Evolutionary conservation across 2,329 filamentous ascomycete genomes (phyloP), one percentile per base, ranked within the genome.

Genomic region (Aureobasidium zeae): DNA sequence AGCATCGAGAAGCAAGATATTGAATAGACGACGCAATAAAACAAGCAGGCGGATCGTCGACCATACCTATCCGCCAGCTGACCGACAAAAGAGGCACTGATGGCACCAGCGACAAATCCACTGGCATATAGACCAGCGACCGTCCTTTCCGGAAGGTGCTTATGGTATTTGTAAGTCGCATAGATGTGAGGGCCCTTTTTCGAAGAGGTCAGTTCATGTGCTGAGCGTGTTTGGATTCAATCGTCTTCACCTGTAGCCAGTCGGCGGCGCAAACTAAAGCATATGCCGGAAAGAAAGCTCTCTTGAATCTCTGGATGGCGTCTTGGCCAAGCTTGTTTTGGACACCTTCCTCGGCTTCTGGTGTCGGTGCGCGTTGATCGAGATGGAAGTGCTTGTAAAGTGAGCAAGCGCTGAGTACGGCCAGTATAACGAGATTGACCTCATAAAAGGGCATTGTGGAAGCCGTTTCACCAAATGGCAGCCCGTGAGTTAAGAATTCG

Each of bases 21-120:
- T 0, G 71, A 65, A 54, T 76, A 76, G 3, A 68, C 60, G 12
- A 59, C 57, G 58, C 75, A 79, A 57, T 76, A 78, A 13, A 64
- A 58, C 8, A 77, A 62, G 52, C 75, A 78, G 20, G 72, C 71
- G 7, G 57, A 59, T 41, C 66, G 67, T 35, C 74, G 69, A 13
- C 73, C 73, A 55, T 68, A 62, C n/a, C 60, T 60, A 52, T 76
- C 70, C 12, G 70, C 68, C 9, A 71, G 53, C 5, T 62, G 63
- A 10, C 72, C 73, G 17, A 68, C 63, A 37, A 73, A 64, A 4
- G 66, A 64, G 12, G 70, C 71, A 29, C 68, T 69, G 15, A 69
- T 49, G 32, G 66, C 72, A 6, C 66, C 69, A 1, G 69, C 66
- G 21, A 73, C 53, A 55, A 75, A 74, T 16, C 71, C 63, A 12